Evolutionary conservation across 2,329 filamentous ascomycete genomes (phyloP).

Genomic region (Colletotrichum sp.): DNA sequence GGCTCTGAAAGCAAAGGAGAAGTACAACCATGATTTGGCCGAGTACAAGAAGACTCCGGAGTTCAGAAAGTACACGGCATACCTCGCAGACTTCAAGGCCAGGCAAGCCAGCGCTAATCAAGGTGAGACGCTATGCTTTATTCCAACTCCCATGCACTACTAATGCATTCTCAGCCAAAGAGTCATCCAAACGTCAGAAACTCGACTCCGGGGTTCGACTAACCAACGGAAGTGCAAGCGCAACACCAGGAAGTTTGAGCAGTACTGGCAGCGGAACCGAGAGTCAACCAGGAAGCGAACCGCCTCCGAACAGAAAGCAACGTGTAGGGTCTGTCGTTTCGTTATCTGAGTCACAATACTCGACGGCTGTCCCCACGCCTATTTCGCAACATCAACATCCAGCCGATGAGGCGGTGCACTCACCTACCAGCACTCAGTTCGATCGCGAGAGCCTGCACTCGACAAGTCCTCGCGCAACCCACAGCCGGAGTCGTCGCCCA

Average conservation of each 20-base stretch:
- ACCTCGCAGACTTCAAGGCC: conserved; percentile 79
- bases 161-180: conserved; percentile 42
- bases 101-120: conserved; percentile 66
- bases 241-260: conserved; percentile 40
- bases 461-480: conserved; percentile 8
- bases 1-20: conserved; percentile 76
- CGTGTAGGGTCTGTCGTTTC: conserved; percentile 55
- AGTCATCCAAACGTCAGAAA: conserved; percentile 55
- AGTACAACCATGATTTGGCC: conserved; percentile 73
- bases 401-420: conserved; percentile 48
- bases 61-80: conserved; percentile 72
- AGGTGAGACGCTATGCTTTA: conserved; percentile 45
- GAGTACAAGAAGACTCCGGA: conserved; percentile 80
- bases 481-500: conserved; percentile 10
- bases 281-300: conserved; percentile 52
- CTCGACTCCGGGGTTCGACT: conserved; percentile 42
- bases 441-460: conserved; percentile 31
- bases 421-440: conserved; percentile 43
- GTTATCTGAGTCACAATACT: conserved; percentile 48
- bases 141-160: not conserved
- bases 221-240: conserved; percentile 44
- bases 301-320: conserved; percentile 50
- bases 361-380: conserved; percentile 39
- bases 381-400: conserved; percentile 40
- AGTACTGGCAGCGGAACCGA: conserved; percentile 54